Evolutionary conservation across 169 alveolate species (phyloP).

Genomic region (Eimeria acervulina): DNA sequence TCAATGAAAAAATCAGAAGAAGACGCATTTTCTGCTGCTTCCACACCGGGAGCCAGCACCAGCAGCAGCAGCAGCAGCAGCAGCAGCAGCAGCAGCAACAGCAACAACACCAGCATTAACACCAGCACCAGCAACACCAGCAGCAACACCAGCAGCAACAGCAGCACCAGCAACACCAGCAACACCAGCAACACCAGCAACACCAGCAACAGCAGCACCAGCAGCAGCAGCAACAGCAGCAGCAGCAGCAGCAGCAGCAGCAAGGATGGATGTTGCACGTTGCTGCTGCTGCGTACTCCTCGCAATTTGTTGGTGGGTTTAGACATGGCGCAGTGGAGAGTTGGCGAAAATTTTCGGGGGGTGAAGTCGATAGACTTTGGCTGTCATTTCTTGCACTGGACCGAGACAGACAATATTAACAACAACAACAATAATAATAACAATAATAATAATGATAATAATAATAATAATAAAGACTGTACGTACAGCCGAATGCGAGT

Average conservation of each 20-base stretch:
- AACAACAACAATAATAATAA: not conserved
- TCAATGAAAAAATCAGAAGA: too few relatives aligned
- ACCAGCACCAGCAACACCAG: not conserved
- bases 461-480: not conserved
- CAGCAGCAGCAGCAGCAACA: slow-evolving; percentile 43
- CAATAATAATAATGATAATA: too few relatives aligned
- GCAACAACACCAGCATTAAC: not conserved
- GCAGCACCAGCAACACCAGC: not conserved
- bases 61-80: not conserved
- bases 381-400: slow-evolving; percentile 46
- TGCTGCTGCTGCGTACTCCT: slow-evolving; percentile 8
- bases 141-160: not conserved
- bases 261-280: not conserved
- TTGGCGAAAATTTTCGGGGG: slow-evolving; percentile 1
- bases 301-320: not conserved
- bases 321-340: slow-evolving; percentile 55
- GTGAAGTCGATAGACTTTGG: not conserved
- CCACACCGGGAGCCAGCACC: slow-evolving; percentile 16
- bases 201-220: not conserved
- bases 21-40: too few relatives aligned
- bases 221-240: slow-evolving; percentile 35
- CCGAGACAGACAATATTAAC: not conserved
- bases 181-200: not conserved
- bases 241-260: slow-evolving; percentile 24
- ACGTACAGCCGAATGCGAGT: slow-evolving; percentile 50